Conservation (phyloP, 73 alveolate species). For the Stentor coeruleus region DNA sequence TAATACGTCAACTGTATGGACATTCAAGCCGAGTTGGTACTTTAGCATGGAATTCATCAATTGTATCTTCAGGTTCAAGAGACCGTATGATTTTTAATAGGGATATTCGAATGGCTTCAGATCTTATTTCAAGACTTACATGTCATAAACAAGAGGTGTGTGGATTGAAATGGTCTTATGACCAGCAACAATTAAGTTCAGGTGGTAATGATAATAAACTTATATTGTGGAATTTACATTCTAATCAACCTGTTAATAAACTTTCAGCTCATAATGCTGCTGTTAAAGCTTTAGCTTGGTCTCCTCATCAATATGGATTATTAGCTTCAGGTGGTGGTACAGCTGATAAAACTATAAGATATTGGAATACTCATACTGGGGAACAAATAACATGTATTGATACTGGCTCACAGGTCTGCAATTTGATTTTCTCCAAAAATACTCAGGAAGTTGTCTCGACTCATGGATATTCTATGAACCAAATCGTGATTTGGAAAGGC, state of each 20-base stretch:
- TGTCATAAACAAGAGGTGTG: constrained; percentile 53
- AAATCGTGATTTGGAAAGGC: constrained; percentile 93
- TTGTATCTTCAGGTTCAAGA: constrained; percentile 86
- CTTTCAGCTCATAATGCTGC: constrained; percentile 96
- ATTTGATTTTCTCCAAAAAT: constrained; percentile 91
- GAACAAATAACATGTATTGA: constrained; percentile 70
- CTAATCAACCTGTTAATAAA: constrained; percentile 62
- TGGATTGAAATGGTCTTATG: constrained; percentile 99
- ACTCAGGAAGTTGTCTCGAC: constrained; percentile 95
- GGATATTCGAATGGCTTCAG: constrained; percentile 71
- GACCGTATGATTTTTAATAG: constrained; percentile 85
- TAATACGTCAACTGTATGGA: constrained; percentile 72
- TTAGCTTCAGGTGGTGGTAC: constrained; percentile 99
- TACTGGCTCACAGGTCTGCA: constrained; percentile 98
- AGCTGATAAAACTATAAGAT: constrained; percentile 97
- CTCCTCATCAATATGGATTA: constrained; percentile 98
- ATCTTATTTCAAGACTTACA: constrained; percentile 24
- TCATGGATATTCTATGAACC: constrained; percentile 98
- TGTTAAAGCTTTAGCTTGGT: constrained; percentile 99
- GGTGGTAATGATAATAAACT: constrained; percentile 99
- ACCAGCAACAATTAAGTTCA: constrained; percentile 93
- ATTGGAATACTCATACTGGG: constrained; percentile 94
- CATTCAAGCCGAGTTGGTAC: constrained; percentile 96
- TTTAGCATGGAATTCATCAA: constrained; percentile 89
- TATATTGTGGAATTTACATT: constrained; percentile 87